Conservation (phyloP, 768 basidiomycete species). For the Lentinula guzmanii region DNA sequence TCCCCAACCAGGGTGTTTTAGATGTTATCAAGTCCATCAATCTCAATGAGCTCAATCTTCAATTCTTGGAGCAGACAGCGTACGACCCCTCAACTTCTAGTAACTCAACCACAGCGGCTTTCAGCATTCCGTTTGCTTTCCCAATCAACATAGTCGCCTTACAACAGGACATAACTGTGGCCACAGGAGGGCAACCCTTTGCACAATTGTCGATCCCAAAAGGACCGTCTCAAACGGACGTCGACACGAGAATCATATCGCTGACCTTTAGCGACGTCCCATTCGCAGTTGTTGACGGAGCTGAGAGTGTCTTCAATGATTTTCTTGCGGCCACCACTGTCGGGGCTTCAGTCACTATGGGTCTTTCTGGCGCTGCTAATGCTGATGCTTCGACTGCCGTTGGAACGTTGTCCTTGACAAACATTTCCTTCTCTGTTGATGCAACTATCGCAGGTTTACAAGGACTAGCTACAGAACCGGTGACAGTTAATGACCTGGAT, state of each 20-base stretch:
- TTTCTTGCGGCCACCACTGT: conserved; percentile 60
- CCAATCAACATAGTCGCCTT: conserved; percentile 61
- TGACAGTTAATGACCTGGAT: conserved; percentile 51
- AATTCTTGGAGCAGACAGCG: conserved; percentile 52
- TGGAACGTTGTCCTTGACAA: conserved; percentile 50
- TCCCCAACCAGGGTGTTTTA: conserved; percentile 54
- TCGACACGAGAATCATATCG: conserved; percentile 54
- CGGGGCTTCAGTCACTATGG: conserved; percentile 36
- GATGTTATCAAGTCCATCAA: conserved; percentile 59
- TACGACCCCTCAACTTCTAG: conserved; percentile 56
- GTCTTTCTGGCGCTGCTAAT: conserved; percentile 48
- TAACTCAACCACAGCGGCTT: conserved; percentile 53
- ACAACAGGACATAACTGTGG: conserved; percentile 52
- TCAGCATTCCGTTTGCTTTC: conserved; percentile 65
- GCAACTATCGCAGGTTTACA: conserved; percentile 58
- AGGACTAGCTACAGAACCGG: conserved; percentile 54
- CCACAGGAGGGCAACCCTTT: conserved; percentile 45
- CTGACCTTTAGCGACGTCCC: conserved; percentile 55
- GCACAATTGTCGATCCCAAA: conserved; percentile 57
- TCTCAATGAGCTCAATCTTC: conserved; percentile 51
- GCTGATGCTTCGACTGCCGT: conserved; percentile 61
- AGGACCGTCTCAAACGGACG: conserved; percentile 52
- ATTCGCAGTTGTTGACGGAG: conserved; percentile 45
- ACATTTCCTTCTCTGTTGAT: conserved; percentile 54
- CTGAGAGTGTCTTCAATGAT: conserved; percentile 46